Evolutionary conservation across 306 rosid species (phyloP).

Genomic region (Malus domestica): ASM211411v1 NC_041791.1:22892501-22893000

Average conservation of each 20-base stretch:
- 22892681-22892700: not conserved
- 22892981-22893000: not conserved
- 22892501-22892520: not conserved
- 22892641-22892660: not conserved
- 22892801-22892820: not conserved
- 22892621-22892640: too few relatives aligned
- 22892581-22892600: not conserved
- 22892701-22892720: not conserved
- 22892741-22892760: not conserved
- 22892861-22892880: not conserved
- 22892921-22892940: not conserved
- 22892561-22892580: not conserved
- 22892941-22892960: not conserved
- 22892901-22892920: not conserved
- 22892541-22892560: not conserved
- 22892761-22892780: not conserved
- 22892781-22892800: not conserved
- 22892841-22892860: not conserved
- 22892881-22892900: not conserved
- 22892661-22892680: not conserved
- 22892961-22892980: not conserved
- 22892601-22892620: not conserved
- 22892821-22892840: not conserved
- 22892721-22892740: not conserved
- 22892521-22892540: not conserved